Conservation (phyloP, 208 protist species). For the Balamuthia mandrillaris region DNA sequence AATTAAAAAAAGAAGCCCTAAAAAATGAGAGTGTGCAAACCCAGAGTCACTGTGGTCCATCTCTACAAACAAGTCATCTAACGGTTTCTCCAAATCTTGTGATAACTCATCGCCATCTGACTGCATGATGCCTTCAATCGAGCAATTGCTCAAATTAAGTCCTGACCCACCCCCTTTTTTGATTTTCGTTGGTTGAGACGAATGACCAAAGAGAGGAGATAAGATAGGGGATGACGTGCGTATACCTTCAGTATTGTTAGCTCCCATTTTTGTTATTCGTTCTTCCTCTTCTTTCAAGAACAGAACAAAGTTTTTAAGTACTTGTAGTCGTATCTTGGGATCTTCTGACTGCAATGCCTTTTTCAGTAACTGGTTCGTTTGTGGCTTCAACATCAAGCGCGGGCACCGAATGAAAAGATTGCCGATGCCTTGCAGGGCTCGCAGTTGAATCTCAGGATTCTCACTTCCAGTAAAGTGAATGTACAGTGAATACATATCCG, state of each 20-base stretch:
- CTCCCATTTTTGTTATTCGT: neutral
- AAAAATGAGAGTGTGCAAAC: neutral
- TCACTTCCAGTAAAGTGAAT: neutral
- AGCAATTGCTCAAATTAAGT: neutral
- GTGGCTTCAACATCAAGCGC: constrained; percentile 26
- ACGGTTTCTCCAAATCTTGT: no score
- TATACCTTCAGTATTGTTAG: neutral
- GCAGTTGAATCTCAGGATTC: constrained; percentile 6
- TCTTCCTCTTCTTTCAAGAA: neutral
- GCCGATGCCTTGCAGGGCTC: neutral
- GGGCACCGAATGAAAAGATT: constrained; percentile 10
- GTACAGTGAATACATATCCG: neutral
- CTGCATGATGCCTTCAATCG: neutral
- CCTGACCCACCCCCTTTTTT: neutral
- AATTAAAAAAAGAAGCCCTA: neutral
- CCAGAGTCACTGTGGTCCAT: constrained; percentile 39
- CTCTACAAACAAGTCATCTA: no score
- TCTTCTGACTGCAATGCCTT: neutral
- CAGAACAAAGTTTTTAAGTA: neutral
- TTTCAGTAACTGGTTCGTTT: neutral
- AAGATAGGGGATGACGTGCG: neutral
- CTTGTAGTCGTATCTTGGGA: constrained; percentile 6
- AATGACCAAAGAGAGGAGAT: neutral
- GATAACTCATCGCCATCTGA: constrained; percentile 26
- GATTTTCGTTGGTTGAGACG: neutral